Percentiles rank a stretch among this genome's conserved stretches.
These are phyloP conservation scores for Monosporascus sp. DNA, from an alignment of 2,329 filamentous ascomycete genomes.

Conservation along the genomic window DNA sequence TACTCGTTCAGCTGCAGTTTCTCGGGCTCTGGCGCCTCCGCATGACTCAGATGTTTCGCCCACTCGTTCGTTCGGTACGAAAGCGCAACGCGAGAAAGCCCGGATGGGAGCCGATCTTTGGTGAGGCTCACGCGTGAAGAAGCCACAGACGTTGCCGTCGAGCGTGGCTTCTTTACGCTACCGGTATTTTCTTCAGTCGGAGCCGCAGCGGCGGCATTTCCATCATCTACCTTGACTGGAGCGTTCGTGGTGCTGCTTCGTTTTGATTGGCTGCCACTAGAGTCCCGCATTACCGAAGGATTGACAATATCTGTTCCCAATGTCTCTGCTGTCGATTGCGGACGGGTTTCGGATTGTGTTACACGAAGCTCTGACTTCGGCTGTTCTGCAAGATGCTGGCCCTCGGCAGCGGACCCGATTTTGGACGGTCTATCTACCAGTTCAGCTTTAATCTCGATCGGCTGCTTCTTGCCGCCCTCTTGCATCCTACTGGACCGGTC, in stretches of 20 bases:
- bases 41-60: conserved; percentile 80
- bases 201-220: conserved; percentile 9
- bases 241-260: conserved; percentile 15
- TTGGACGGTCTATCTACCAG: conserved; percentile 20
- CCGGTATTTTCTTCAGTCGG: conserved; percentile 13
- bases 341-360: conserved; percentile 7
- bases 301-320: conserved; percentile 23
- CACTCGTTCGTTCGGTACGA: conserved; percentile 92
- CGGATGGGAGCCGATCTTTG: conserved; percentile 60
- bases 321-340: conserved; percentile 23
- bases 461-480: conserved; percentile 18
- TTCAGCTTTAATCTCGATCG: conserved; percentile 37
- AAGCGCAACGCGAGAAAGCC: conserved; percentile 69
- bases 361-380: conserved; percentile 4
- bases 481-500: conserved; percentile 23
- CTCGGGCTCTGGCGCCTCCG: conserved; percentile 66
- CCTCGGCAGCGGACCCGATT: conserved; percentile 3
- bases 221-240: conserved; percentile 10
- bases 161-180: conserved; percentile 17
- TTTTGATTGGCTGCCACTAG: conserved; percentile 13
- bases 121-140: conserved; percentile 47
- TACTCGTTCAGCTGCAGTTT: conserved; percentile 47
- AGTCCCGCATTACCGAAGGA: conserved; percentile 8
- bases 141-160: conserved; percentile 27
- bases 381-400: conserved; percentile 1